phyloP scores from a whole-genome alignment of 75 land plant species.

The Cupressus sempervirens region DNA sequence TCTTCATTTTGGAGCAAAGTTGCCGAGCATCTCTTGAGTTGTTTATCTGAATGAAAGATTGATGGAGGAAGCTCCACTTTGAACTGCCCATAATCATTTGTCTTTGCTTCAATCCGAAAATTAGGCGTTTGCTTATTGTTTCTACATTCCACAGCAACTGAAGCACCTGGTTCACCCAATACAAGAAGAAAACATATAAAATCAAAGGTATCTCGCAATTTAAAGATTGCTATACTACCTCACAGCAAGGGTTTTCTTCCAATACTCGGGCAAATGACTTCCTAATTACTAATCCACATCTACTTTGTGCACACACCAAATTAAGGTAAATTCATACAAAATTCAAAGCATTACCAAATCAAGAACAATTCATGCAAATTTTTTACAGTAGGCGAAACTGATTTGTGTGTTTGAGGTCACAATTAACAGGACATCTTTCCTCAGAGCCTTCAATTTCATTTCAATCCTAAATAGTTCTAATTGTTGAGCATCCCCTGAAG shows the following conservation, averaged over 20 bases:
- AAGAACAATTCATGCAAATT: too few relatives aligned
- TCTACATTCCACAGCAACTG: slow-evolving; percentile 44
- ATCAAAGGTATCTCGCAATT: not conserved
- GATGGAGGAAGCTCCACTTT: slow-evolving; percentile 29
- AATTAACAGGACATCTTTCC: too few relatives aligned
- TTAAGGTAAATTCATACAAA: too few relatives aligned
- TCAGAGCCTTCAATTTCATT: too few relatives aligned
- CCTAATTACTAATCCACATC: too few relatives aligned
- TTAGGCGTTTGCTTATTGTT: not conserved
- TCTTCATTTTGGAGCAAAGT: slow-evolving; percentile 32
- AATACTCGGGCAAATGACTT: not conserved
- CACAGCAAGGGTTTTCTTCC: not conserved
- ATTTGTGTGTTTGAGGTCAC: too few relatives aligned
- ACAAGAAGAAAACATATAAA: not conserved
- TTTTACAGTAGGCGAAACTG: too few relatives aligned
- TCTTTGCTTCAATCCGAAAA: slow-evolving; percentile 36
- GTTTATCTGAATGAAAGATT: slow-evolving; percentile 23
- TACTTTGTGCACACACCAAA: too few relatives aligned
- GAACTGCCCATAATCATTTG: slow-evolving; percentile 47
- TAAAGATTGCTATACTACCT: not conserved
- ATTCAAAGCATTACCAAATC: too few relatives aligned
- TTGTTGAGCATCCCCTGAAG: too few relatives aligned
- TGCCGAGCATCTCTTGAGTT: slow-evolving; percentile 42
- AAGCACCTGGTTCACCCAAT: slow-evolving; percentile 31
- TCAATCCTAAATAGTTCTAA: too few relatives aligned